Base-by-base conservation (phyloP, 148 eudicot species). In the Rhododendron williamsianum region DNA sequence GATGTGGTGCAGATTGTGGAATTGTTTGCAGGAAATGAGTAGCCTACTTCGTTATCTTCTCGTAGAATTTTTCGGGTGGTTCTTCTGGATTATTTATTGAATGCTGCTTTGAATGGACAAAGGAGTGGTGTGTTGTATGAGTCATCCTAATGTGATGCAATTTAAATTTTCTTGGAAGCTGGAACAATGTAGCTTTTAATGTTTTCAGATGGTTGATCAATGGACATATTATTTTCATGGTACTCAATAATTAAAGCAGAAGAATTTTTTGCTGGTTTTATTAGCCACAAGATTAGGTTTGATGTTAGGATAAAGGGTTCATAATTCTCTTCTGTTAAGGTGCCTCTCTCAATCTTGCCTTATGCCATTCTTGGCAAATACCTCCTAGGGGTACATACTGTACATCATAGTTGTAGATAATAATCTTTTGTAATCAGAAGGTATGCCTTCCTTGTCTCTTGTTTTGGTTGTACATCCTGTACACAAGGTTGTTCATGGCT, bases 401-500 rank as follows among this genome's bases (percentile, higher is more conserved):
- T 56, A 56, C 23, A 18, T 56, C 5, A 19, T 56, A 56, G 60
- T 56, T 56, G 60, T 19, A 56, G 60, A 56, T 18, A 19, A 56
- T 18, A 15, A n/a, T 46, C 49, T 46, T 46, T 46, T 46, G 9
- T 46, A 46, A 46, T 46, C 2, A 46, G 49, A 46, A 46, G 49
- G 49, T 9, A 46, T 46, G 49, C 49, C 49, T 41, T 41, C 45
- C 45, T 46, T 46, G 82, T 88, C 89, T 41, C 92, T 91, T 12
- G 93, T 91, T 54, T 88, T 78, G 45, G 88, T 87, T 7, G 99
- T 23, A 95, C 6, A 0, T 41, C 6, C 6, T 91, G 86, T 93
- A 96, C 38, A 96, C 90, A 43, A 96, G 94, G 78, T 86, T 91
- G 79, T 94, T 91, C 86, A 93, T 16, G 8, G 98, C 87, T 87